A percentile compares a stretch with the other conserved stretches of the same genome.
Conservation (phyloP, 345 rosid species). For the Hibiscus tridactylites region DNA sequence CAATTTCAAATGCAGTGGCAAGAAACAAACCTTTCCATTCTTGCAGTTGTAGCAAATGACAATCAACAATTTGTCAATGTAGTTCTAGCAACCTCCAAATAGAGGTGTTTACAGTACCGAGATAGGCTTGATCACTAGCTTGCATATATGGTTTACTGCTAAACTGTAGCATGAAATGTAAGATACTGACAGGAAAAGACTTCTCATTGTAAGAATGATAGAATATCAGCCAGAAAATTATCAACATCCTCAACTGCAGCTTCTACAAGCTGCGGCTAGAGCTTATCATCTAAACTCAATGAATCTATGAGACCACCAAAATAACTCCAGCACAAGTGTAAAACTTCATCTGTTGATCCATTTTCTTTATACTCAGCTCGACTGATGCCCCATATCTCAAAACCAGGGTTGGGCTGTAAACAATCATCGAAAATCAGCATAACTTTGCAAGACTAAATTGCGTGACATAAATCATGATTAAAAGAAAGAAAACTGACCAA, state of each 20-base stretch:
- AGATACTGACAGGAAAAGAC: constrained; percentile 30
- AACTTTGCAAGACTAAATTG: too few relatives aligned
- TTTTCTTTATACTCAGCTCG: constrained; percentile 9
- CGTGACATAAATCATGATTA: neutral
- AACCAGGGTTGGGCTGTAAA: constrained; percentile 22
- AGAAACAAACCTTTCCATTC: constrained; percentile 71
- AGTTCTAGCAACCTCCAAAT: constrained; percentile 47
- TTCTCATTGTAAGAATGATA: constrained; percentile 47
- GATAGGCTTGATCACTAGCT: constrained; percentile 26
- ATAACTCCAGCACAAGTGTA: constrained; percentile 5
- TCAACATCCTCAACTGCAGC: constrained; percentile 81
- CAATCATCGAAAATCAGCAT: neutral
- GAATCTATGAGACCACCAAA: constrained; percentile 13
- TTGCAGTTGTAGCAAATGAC: constrained; percentile 25
- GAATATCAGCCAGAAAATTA: constrained; percentile 35
- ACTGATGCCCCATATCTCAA: constrained; percentile 14
- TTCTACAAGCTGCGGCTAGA: constrained; percentile 66
- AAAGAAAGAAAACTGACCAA: neutral
- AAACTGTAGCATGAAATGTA: constrained; percentile 62
- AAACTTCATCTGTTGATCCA: constrained; percentile 4
- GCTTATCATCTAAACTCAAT: constrained; percentile 37
- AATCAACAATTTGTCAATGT: constrained; percentile 45
- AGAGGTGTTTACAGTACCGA: constrained; percentile 43
- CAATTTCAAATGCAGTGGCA: neutral
- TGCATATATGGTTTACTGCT: constrained; percentile 37